Evolutionary conservation across 495 filamentous ascomycete genomes (phyloP), one percentile per base, ranked within the genome.

Genomic region (Aspergillus panamensis): DNA sequence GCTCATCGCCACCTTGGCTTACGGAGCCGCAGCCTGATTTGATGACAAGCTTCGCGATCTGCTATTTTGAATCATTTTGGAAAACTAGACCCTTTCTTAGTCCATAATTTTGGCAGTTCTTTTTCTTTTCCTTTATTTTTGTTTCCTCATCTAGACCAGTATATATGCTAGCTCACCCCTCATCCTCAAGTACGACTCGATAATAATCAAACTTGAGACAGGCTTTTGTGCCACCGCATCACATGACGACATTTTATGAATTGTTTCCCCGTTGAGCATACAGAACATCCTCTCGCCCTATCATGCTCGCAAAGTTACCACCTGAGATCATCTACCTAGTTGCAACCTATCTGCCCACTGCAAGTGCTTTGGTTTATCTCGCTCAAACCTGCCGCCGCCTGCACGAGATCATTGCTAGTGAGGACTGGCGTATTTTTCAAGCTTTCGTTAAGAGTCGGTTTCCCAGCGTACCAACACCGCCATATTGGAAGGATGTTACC

Each of bases 291-390:
- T 19, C 51, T 39, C 45, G 31, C 21, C 57, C 17, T 58, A 63
- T 51, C 12, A 75, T 74, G 69, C 75, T 87, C 35, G 61, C 72
- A 30, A 67, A 76, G n/a, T 76, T 89, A 29, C 86, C 86, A 3
- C 71, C 79, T 8, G 86, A 88, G 66, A 79, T 88, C 10, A 76
- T 88, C 8, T 78, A 76, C 40, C 73, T 83, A 1, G 79, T 89
- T 44, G 69, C 77, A 43, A 60, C 66, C 51, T 71, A 83, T 62
- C 68, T 88, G 6, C 78, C 82, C 3, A 79, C 76, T 14, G 80
- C 77, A n/a, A 76, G 64, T 57, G 69, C 69, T 42, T 48, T 89
- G 53, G 62, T 69, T 2, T 51, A 64, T 49, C 66, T 89, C 20
- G 68, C 82, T 2, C 69, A 71, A 31, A 82, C 81, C 13, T 84